Conservation (phyloP, 2,329 filamentous ascomycete species). For the Simplicillium aogashimaense region DNA sequence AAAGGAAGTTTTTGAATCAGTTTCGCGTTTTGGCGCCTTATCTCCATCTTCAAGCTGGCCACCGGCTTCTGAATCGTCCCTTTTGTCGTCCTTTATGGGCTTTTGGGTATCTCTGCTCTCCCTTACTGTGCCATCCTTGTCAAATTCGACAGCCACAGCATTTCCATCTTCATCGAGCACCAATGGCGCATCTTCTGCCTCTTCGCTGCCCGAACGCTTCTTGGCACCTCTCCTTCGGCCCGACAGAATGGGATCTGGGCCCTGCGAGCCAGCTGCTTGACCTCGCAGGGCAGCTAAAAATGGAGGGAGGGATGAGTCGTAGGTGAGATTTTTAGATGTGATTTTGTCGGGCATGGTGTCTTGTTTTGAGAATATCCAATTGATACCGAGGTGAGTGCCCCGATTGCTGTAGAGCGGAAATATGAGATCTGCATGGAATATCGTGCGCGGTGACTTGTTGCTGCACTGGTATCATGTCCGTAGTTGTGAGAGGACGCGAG, state of each 20-base stretch:
- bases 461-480: no score
- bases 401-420: no score
- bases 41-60: no score
- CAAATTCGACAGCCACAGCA: slow-evolving; percentile 40
- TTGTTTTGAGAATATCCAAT: no score
- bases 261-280: slow-evolving; percentile 35
- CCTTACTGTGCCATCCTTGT: slow-evolving; percentile 32
- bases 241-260: slow-evolving; percentile 43
- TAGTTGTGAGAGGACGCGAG: no score
- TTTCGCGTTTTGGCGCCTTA: no score
- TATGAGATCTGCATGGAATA: no score
- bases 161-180: slow-evolving; percentile 67
- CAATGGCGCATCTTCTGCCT: slow-evolving; percentile 68
- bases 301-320: slow-evolving; percentile 42
- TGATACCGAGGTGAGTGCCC: no score
- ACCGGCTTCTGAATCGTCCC: slow-evolving; percentile 10
- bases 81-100: slow-evolving; percentile 12
- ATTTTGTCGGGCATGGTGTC: slow-evolving; percentile 38
- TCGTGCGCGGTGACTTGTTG: no score
- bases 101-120: slow-evolving; percentile 16
- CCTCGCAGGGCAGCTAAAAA: slow-evolving; percentile 44
- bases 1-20: slow-evolving; percentile 14
- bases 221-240: slow-evolving; percentile 37
- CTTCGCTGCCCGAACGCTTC: slow-evolving; percentile 52
- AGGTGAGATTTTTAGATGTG: slow-evolving; percentile 55